Base-by-base conservation (phyloP, 148 eudicot species). In the Rheum nobile region DNA sequence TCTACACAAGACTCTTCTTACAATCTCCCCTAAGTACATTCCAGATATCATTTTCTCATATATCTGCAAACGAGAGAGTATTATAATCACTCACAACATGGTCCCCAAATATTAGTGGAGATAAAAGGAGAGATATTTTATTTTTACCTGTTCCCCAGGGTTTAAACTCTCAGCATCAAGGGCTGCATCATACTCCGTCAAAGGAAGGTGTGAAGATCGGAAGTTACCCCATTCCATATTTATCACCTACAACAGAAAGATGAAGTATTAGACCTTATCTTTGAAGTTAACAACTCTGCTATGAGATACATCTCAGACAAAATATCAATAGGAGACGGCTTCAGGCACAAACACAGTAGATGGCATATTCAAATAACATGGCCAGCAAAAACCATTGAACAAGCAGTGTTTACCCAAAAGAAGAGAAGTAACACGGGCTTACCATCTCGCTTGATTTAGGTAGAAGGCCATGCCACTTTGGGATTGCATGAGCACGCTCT, bases 191-290 rank as follows among this genome's bases (percentile, higher is more conserved):
- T 75, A 75, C 37, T 42, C 55, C n/a, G 72, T 75, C 67, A 65
- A 43, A 31, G 77, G 77, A 65, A 75, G 77, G 31, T 75, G 54
- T 43, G 77, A 42, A 63, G 72, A 75, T 24, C 77, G 57, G 72
- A 75, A 75, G 72, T 75, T 75, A 16, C 77, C 77, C 77, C 77
- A 75, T 67, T 75, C 77, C 77, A 75, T 75, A 31, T 75, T 75
- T 31, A 75, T 67, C 28, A 75, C 77, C 77, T 75, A 44, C 13
- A 75, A 50, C 10, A 35, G 21, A 29, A 73, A 55, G 31, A 39
- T 17, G 16, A 41, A 8, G 14, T 26, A n/a, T 41, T 32, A 41
- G 29, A 22, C 28, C 50, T 22, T 21, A 10, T 34, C 28, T 16
- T 19, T 26, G 34, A 57, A 22, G 11, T 57, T 52, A 21, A 52